phyloP scores from a whole-genome alignment of 148 eudicot genomes.

The Cornus florida region DNA sequence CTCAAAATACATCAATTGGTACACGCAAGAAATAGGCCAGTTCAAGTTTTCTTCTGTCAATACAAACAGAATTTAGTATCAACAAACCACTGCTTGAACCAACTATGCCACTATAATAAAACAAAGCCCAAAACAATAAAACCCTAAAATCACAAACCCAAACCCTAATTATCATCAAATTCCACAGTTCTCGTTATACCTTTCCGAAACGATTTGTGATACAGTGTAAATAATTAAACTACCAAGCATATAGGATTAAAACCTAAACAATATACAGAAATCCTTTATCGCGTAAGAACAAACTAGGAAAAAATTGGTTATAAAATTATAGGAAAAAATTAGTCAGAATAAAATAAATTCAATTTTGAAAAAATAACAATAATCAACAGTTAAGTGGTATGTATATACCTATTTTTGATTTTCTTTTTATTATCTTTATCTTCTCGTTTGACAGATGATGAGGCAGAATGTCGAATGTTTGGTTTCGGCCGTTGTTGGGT shows the following conservation, averaged over 20 bases:
- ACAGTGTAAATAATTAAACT: no score
- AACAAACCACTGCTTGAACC: no score
- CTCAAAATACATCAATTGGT: no score
- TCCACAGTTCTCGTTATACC: no score
- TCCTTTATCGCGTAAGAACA: background rate
- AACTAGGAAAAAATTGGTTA: background rate
- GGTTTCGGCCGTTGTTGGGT: background rate
- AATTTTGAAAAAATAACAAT: no score
- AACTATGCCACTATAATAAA: background rate
- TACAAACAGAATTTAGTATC: no score
- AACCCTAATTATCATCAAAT: background rate
- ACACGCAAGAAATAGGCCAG: no score
- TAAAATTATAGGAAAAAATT: background rate
- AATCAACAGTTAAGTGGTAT: background rate
- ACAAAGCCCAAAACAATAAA: no score
- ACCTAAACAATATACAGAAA: no score
- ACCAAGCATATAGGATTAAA: background rate
- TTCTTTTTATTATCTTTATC: background rate
- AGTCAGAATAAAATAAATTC: no score
- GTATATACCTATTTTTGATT: background rate
- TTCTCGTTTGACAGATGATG: background rate
- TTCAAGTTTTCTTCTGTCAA: no score
- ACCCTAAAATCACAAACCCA: background rate
- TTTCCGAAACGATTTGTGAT: no score
- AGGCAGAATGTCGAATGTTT: background rate